phyloP scores from a whole-genome alignment of 1,139 yeast species.

The Candida sanyaensis region DNA sequence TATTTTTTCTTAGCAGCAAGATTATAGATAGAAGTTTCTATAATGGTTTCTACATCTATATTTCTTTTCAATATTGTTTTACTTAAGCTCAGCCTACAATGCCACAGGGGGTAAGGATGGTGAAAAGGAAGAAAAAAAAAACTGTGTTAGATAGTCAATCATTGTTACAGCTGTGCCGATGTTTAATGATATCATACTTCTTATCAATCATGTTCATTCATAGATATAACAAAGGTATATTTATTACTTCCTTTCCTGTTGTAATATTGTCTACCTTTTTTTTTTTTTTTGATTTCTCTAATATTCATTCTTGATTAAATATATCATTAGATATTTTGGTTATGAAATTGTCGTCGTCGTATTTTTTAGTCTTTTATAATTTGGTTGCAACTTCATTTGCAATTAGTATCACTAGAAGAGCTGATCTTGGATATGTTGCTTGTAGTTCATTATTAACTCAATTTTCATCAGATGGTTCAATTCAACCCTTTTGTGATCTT shows the following conservation, averaged over 20 bases:
- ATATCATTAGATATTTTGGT: background rate
- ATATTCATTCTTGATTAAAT: too few species aligned
- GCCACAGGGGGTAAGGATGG: too few species aligned
- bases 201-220: too few species aligned
- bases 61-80: too few species aligned
- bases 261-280: too few species aligned
- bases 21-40: background rate
- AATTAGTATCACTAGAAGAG: background rate
- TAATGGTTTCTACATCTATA: too few species aligned
- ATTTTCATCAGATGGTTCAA: conserved; percentile 2
- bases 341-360: background rate
- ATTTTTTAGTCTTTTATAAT: background rate
- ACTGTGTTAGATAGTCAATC: too few species aligned
- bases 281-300: background rate
- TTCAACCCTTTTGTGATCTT: conserved; percentile 21
- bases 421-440: conserved; percentile 9
- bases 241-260: too few species aligned
- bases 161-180: background rate
- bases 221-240: too few species aligned
- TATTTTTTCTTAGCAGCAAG: background rate
- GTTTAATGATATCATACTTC: too few species aligned
- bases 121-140: too few species aligned
- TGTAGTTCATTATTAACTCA: conserved; percentile 6
- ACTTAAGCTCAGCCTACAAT: background rate
- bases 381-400: background rate